Evolutionary conservation across 169 alveolate genomes (phyloP), one percentile per base, ranked within the genome.

Genomic region (Cryptosporidium felis): DNA sequence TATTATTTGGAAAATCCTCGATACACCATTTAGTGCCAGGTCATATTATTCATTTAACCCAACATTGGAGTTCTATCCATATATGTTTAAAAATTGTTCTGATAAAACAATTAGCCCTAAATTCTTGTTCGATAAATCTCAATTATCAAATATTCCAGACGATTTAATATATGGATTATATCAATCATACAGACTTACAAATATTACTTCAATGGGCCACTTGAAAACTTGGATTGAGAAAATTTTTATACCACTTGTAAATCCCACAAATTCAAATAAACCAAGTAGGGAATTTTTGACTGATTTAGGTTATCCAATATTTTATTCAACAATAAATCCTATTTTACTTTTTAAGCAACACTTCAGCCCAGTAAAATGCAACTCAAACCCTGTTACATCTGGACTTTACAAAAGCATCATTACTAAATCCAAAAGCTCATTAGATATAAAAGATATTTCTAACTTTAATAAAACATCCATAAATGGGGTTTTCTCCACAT

Each of bases 21-120:
- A 74, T 53, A 36, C 56, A 4, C 85, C 85, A 14, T 74, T 74
- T 38, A 74, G 66, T 34, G 85, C 85, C 26, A 49, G 74, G 56
- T 74, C 85, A 28, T 56, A 53, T 36, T 74, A 38, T 36, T 21
- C 74, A 26, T 53, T 74, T 36, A 59, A 74, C 28, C 65, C 67
- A 74, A 56, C 65, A 38, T 30, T 32, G 23, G 46, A 49, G 23
- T 53, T 53, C 18, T 74, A 46, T n/a, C 85, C 85, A 74, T 74
- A 74, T 34, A 74, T 74, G 67, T 74, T 74, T 40, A 60, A 56
- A 40, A 40, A 56, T 14, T 74, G 85, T 41, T 53, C 66, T 16
- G 36, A 56, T 21, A 74, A 74, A 36, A 53, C 12, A 32, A 53
- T 14, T 16, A 36, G 28, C 45, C 85, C 74, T 4, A 42, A 14